Evolutionary conservation across 805 yeast genomes (phyloP), one percentile per base, ranked within the genome.

Genomic region (Kockiozyma suomiensis): DNA sequence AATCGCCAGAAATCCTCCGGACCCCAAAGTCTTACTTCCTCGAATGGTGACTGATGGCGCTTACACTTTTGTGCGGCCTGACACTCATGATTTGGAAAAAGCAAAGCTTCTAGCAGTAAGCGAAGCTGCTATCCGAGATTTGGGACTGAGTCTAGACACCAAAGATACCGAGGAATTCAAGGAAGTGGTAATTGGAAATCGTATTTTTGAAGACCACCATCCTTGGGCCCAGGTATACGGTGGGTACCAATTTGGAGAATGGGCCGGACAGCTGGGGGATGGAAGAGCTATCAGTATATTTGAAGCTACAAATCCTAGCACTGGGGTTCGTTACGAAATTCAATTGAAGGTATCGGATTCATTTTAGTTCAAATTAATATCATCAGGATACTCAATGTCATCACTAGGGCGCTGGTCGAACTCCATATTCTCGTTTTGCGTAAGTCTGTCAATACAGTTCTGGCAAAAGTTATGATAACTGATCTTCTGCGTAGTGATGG

Each of bases 261-360:
- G 93, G 83, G 97, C 97, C 0, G 98, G 98, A 1, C 99, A 94
- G 73, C 76, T 93, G 62, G 99, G 99, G 5, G 99, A 93, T 72
- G 99, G 99, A 0, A 77, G 99, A 61, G 97, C 90, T 1, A 81
- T 86, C 5, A 90, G 88, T 69, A 75, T 93, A 47, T 92, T 93
- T 75, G 93, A 88, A 65, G 74, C 87, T 0, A 78, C 79, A 4
- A 84, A 82, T 66, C 68, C 67, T 1, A 65, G 61, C 2, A 78
- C 81, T 21, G 73, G 80, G 4, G 66, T 69, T 26, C 72, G 74
- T 37, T 85, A 79, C 68, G 93, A 86, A 64, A 66, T 93, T 1
- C 98, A 93, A 74, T 74, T 93, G 64, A 93, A 65, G 60, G 64
- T 56, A 40, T 5, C 41, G 6, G 4, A 25, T 25, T 25, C n/a